Percentiles rank a stretch among this genome's conserved stretches.
Evolutionary conservation across 495 filamentous ascomycete species (phyloP).

Genomic region (Echria macrotheca): DNA sequence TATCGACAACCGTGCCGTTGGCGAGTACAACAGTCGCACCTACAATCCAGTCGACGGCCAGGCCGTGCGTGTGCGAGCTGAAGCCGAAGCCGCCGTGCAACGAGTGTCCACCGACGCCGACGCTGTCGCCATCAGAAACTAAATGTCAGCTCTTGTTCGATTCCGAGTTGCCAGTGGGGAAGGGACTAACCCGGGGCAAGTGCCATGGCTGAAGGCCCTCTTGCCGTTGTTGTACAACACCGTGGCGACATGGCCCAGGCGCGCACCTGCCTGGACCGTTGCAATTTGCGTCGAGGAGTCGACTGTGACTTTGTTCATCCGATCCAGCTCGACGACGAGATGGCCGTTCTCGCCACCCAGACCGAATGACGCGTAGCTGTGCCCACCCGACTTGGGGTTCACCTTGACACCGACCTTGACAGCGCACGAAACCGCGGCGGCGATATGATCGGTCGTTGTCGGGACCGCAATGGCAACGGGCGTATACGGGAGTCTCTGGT

Average conservation of each 20-base stretch:
- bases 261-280: constrained; percentile 34
- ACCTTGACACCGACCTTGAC: constrained; percentile 38
- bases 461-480: constrained; percentile 40
- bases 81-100: constrained; percentile 44
- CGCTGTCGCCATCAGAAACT: constrained; percentile 18
- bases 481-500: constrained; percentile 33
- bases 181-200: constrained; percentile 36
- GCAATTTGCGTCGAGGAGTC: constrained; percentile 36
- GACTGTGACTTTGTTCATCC: constrained; percentile 37
- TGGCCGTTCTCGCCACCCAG: constrained; percentile 45
- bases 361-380: constrained; percentile 43
- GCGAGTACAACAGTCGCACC: constrained; percentile 39
- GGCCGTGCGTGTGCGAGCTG: constrained; percentile 40
- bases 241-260: constrained; percentile 37
- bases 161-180: background rate
- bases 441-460: constrained; percentile 35
- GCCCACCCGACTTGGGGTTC: constrained; percentile 40
- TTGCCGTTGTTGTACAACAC: constrained; percentile 35
- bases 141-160: too few relatives aligned
- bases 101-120: constrained; percentile 39
- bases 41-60: constrained; percentile 41
- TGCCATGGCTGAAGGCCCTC: constrained; percentile 41
- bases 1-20: constrained; percentile 34
- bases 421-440: constrained; percentile 38
- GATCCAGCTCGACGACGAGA: constrained; percentile 40